These are phyloP conservation scores for Xylaria flabelliformis DNA, from an alignment of 495 filamentous ascomycete species.

Conservation along the genomic window DNA sequence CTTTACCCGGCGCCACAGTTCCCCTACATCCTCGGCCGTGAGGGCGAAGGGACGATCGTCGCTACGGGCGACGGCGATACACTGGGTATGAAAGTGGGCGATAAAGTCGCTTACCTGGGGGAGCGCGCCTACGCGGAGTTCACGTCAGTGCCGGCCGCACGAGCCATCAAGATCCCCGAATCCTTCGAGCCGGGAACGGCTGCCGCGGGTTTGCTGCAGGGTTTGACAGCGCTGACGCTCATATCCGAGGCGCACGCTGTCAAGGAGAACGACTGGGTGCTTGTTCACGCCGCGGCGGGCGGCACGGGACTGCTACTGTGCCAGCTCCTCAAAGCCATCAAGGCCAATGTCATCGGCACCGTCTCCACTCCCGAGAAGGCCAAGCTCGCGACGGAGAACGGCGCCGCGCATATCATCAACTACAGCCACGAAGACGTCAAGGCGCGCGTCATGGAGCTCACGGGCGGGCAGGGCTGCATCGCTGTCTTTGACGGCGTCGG, in stretches of 20 bases:
- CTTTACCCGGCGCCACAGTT: constrained; percentile 74
- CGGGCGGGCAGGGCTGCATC: constrained; percentile 70
- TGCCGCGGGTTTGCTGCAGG: constrained; percentile 77
- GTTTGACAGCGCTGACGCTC: constrained; percentile 83
- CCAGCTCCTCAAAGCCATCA: constrained; percentile 74
- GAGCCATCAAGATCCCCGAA: constrained; percentile 69
- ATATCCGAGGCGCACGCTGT: constrained; percentile 79
- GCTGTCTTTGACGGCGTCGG: constrained; percentile 93
- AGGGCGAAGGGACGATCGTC: constrained; percentile 65
- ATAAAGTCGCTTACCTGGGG: constrained; percentile 70
- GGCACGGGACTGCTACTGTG: constrained; percentile 82
- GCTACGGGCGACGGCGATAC: constrained; percentile 39
- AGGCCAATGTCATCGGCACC: constrained; percentile 84
- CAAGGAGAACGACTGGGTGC: constrained; percentile 76
- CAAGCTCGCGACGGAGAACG: constrained; percentile 67
- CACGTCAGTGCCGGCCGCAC: constrained; percentile 63
- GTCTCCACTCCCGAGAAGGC: constrained; percentile 77
- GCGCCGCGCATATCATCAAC: constrained; percentile 76
- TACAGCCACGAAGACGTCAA: constrained; percentile 73
- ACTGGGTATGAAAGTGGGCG: constrained; percentile 63
- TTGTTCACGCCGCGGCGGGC: constrained; percentile 91
- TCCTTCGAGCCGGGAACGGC: constrained; percentile 65
- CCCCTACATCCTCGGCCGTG: constrained; percentile 83
- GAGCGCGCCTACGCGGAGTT: constrained; percentile 75
- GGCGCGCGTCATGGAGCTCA: constrained; percentile 70